Base-by-base conservation (phyloP, 2,329 filamentous ascomycete genomes). In the Colletotrichum lupini region DNA sequence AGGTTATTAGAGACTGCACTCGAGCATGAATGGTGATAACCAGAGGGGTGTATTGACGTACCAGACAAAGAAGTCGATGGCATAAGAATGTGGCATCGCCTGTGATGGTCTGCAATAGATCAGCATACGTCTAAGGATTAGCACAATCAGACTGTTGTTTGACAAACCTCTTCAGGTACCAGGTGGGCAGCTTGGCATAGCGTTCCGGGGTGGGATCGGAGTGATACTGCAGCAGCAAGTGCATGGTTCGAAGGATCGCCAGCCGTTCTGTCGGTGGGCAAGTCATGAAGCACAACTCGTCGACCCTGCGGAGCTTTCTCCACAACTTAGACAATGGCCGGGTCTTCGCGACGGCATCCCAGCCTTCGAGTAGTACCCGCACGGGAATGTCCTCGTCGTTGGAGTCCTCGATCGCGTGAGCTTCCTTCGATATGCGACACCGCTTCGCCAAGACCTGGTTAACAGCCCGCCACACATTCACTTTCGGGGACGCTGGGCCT, bases 31-130 rank as follows among this genome's bases (percentile, higher is more conserved):
- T 3, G 22, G n/a, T 8, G 4, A 2, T 9, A 11, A 5, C 16
- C 2, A 9, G 26, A 24, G 5, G n/a, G 14, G 5, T 1, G 22
- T 3, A 1, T 9, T 14, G 1, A 60, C 76, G 19, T 76, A 79
- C 79, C 79, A 81, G 28, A 79, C 78, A 4, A 81, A 79, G 49
- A 79, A 81, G 70, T 81, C 79, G 9, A 81, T 80, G 1, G 77
- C 79, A 28, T 78, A 79, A 0, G 79, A 77, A 9, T 81, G 79
- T 1, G 79, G 75, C 1, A 81, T 42, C 0, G 70, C 60, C 64
- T 81, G 79, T 8, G 79, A 80, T 1, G 79, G 79, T 24, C 79
- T 81, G 12, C 1, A 1, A 4, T 24, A 2, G 5, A 46, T 77
- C 28, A 77, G 35, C 49, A 14, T 26, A 53, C 37, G 1, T 24